Evolutionary conservation across 805 yeast genomes (phyloP).

Genomic region (Saturnispora halmiae): DNA sequence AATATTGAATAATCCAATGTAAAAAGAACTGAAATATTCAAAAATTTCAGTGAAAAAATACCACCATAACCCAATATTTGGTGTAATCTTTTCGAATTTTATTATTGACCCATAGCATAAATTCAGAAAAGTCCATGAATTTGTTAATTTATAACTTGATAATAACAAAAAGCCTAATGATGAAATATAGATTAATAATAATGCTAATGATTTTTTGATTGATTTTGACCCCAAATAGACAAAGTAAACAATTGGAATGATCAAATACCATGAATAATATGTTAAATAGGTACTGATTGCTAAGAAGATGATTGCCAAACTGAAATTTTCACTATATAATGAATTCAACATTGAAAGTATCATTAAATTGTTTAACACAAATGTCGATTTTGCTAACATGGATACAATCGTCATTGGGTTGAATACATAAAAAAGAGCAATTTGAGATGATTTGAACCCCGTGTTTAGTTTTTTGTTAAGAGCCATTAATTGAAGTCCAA

Average conservation of each 20-base stretch:
- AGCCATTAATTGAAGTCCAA: constrained; percentile 44
- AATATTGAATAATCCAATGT: constrained; percentile 73
- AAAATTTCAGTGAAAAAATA: constrained; percentile 94
- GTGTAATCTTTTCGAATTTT: constrained; percentile 61
- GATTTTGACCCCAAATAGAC: constrained; percentile 11
- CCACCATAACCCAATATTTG: constrained; percentile 98
- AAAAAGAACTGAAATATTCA: constrained; percentile 77
- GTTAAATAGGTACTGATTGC: constrained; percentile 59
- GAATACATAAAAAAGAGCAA: constrained; percentile 50
- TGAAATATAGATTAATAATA: constrained; percentile 23
- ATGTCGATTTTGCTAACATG: constrained; percentile 59
- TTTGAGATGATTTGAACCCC: constrained; percentile 16
- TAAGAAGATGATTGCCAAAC: constrained; percentile 42
- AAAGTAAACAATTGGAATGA: constrained; percentile 45
- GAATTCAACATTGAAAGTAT: constrained; percentile 40
- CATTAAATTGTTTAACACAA: constrained; percentile 49
- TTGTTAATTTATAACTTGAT: constrained; percentile 32
- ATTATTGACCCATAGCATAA: constrained; percentile 51
- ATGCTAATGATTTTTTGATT: constrained; percentile 16
- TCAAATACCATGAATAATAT: constrained; percentile 50
- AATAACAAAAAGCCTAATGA: constrained; percentile 26
- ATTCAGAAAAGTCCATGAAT: constrained; percentile 37
- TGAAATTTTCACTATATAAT: constrained; percentile 33
- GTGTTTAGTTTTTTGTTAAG: constrained; percentile 35
- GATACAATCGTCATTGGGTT: constrained; percentile 75